These are phyloP conservation scores for Blastobotrys niveus DNA, from an alignment of 1,139 yeast species.

Conservation along the genomic window DNA sequence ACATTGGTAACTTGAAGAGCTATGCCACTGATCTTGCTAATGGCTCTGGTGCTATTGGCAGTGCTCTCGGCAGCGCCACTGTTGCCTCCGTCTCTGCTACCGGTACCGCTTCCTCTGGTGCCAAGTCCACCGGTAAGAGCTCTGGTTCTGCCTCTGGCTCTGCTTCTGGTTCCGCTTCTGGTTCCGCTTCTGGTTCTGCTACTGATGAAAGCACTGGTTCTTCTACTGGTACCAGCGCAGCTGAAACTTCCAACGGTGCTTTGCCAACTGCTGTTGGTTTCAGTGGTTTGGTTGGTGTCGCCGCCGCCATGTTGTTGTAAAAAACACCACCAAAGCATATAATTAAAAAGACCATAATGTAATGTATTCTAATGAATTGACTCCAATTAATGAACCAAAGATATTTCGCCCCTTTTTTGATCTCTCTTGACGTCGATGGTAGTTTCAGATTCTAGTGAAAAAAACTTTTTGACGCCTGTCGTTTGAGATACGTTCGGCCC, in stretches of 20 bases:
- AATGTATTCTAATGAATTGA: too few species aligned
- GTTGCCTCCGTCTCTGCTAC: background rate
- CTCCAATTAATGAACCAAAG: too few species aligned
- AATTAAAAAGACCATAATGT: too few species aligned
- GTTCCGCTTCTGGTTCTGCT: conserved; percentile 11
- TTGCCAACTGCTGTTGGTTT: background rate
- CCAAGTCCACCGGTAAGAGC: background rate
- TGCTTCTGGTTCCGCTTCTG: conserved; percentile 4
- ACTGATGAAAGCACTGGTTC: background rate
- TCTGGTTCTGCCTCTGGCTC: conserved; percentile 13
- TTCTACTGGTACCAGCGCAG: too few species aligned
- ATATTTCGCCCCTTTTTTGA: too few species aligned
- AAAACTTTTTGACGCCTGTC: too few species aligned
- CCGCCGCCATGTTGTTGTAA: conserved; percentile 4
- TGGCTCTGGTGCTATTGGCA: background rate
- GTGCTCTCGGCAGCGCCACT: background rate
- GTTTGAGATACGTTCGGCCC: too few species aligned
- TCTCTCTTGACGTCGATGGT: too few species aligned
- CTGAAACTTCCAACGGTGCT: too few species aligned
- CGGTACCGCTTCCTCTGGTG: conserved; percentile 4
- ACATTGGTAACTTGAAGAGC: too few species aligned
- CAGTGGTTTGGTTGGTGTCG: background rate
- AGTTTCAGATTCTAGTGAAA: too few species aligned
- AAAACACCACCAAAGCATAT: too few species aligned
- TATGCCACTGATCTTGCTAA: background rate